These are phyloP conservation scores for Backusella mclennaniae DNA, from an alignment of 192 early-diverging fungal species.

Conservation along the genomic window DNA sequence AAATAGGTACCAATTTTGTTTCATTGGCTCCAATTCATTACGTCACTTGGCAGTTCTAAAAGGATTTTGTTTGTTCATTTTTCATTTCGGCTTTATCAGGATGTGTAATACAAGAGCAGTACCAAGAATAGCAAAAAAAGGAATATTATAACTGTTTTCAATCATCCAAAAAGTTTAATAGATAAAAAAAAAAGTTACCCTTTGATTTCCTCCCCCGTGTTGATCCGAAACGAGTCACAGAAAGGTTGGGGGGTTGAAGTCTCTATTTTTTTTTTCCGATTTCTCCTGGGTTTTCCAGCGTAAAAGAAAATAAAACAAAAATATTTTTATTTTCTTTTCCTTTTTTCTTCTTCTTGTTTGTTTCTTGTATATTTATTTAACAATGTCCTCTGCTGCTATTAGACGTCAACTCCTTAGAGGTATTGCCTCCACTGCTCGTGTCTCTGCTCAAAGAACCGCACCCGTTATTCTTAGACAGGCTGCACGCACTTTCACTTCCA, in stretches of 20 bases:
- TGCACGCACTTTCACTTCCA: constrained; percentile 42
- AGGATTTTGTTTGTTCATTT: not conserved
- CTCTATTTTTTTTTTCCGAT: not conserved
- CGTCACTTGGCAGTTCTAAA: not conserved
- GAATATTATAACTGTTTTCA: constrained; percentile 6
- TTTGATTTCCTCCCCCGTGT: not conserved
- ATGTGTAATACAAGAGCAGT: not conserved
- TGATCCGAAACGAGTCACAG: constrained; percentile 3
- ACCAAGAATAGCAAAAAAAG: not conserved
- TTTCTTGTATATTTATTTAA: constrained; percentile 2
- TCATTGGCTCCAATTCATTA: not conserved
- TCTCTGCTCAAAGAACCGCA: constrained; percentile 26
- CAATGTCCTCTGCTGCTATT: constrained; percentile 30
- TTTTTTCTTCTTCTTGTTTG: constrained; percentile 8
- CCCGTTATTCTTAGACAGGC: constrained; percentile 29
- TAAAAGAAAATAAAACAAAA: not conserved
- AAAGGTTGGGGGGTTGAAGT: not conserved
- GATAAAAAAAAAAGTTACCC: not conserved
- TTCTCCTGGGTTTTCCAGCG: constrained; percentile 23
- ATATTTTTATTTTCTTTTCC: not conserved
- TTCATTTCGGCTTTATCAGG: too few relatives aligned
- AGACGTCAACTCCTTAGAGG: constrained; percentile 33
- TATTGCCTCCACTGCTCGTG: constrained; percentile 25
- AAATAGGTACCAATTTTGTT: not conserved
- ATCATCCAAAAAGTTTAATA: not conserved